Evolutionary conservation across 257 asterid species (phyloP), one percentile per base, ranked within the genome.

Genomic region (Haberlea rhodopensis): DNA sequence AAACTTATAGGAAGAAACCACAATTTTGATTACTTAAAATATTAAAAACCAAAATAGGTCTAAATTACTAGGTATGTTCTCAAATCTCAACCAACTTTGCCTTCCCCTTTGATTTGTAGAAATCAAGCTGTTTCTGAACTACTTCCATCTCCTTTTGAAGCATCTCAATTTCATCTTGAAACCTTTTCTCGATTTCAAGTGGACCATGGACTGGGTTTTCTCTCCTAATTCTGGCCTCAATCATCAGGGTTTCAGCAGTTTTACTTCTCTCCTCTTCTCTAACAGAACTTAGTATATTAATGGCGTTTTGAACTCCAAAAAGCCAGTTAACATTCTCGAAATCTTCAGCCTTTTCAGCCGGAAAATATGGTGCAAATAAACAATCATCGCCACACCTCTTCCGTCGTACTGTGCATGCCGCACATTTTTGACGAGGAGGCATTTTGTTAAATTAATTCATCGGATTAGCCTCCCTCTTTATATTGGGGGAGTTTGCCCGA

Each of bases 121-220:
- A 49, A 2, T 28, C 1, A 64, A 71, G 20, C 0, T 57, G 31
- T 2, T 18, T 15, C 11, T 27, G 53, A 21, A 65, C 62, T 5
- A 25, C 4, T 4, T 23, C 24, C n/a, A 25, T 6, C 37, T 55
- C 60, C 9, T 55, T 26, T 11, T 16, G 18, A 15, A 28, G 10
- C 62, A 0, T 31, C 6, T 27, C 40, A 1, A 56, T 56, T 11
- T 71, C 43, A 11, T 13, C 40, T 5, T 22, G 27, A 1, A 71
- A 22, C 23, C 8, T 10, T n/a, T 19, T 58, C 54, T 29, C 31
- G 13, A 48, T 19, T 1, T 4, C 67, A 18, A 57, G 7, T 13
- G 55, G 37, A 3, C 71, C 76, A 29, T 34, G 6, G 4, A 71
- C 67, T 0, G 76, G 76, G 26, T 57, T 8, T 8, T 71, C 67